These are phyloP conservation scores for Acarospora socialis DNA, from an alignment of 2,329 filamentous ascomycete species.

Conservation along the genomic window DNA sequence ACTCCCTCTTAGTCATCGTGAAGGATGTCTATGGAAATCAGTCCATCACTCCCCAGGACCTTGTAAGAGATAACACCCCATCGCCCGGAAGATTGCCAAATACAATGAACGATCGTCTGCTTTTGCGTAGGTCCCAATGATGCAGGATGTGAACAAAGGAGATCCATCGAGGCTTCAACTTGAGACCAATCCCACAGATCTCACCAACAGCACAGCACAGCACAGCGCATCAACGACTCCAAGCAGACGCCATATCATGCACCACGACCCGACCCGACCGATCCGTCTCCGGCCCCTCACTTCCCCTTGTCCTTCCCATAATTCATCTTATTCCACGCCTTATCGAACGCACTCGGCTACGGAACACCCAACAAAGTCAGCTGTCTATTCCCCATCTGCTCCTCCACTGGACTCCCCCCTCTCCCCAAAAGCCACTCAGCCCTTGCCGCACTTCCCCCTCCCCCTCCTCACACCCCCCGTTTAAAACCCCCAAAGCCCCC, in stretches of 20 bases:
- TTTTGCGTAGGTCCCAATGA: no score
- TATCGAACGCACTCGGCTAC: slow-evolving; percentile 9
- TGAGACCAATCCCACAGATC: no score
- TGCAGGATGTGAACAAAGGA: no score
- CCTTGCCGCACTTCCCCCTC: not conserved
- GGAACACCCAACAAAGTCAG: not conserved
- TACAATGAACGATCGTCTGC: no score
- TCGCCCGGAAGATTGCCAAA: no score
- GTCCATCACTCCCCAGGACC: not conserved
- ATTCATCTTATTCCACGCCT: slow-evolving; percentile 10
- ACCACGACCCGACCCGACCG: no score
- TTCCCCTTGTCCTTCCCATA: slow-evolving; percentile 11
- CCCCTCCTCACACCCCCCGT: slow-evolving; percentile 1
- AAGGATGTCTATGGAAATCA: not conserved
- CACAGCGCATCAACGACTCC: no score
- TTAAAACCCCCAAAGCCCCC: no score
- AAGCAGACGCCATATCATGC: no score
- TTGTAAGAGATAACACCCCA: no score
- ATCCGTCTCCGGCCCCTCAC: slow-evolving; percentile 1
- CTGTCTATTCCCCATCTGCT: not conserved
- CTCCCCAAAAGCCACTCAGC: not conserved
- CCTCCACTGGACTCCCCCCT: not conserved
- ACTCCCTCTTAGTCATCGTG: not conserved
- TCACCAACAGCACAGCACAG: no score
- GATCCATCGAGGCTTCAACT: no score